These are phyloP conservation scores for Rozella allomycis DNA, from an alignment of 371 early-diverging fungal species.

Conservation along the genomic window DNA sequence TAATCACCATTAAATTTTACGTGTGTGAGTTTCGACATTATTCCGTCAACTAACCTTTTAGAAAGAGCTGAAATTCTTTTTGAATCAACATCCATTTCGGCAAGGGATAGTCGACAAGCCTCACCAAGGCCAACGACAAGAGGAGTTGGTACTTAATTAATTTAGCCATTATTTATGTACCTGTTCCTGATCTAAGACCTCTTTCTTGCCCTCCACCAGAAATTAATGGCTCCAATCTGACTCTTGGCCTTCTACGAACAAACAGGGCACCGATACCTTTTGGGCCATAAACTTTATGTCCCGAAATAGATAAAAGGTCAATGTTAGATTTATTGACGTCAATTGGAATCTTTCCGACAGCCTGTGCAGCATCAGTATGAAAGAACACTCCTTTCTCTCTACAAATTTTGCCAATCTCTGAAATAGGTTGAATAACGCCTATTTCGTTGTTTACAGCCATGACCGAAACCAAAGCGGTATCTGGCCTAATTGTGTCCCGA, in stretches of 20 bases:
- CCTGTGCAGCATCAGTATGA: conserved; percentile 98
- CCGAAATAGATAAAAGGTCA: conserved; percentile 90
- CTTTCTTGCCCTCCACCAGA: conserved; percentile 98
- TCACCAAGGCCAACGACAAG: conserved; percentile 91
- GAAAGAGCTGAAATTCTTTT: conserved; percentile 47
- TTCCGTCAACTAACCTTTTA: conserved; percentile 51
- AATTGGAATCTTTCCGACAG: conserved; percentile 88
- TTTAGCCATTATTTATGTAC: no score
- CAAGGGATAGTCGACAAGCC: conserved; percentile 65
- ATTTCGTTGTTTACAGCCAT: conserved; percentile 99
- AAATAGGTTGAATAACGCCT: conserved; percentile 91
- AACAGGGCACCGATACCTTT: conserved; percentile 95
- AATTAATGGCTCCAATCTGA: conserved; percentile 76
- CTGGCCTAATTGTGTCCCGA: conserved; percentile 59
- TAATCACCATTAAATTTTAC: conserved; percentile 80
- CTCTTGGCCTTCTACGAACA: conserved; percentile 86
- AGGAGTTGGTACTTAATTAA: conserved; percentile 89
- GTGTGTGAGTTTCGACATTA: conserved; percentile 46
- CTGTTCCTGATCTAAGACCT: conserved; percentile 92
- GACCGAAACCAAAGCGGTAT: conserved; percentile 78
- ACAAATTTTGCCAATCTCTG: conserved; percentile 77
- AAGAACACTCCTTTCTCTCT: conserved; percentile 71
- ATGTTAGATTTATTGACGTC: conserved; percentile 92
- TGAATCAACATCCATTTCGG: conserved; percentile 77
- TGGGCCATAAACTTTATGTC: conserved; percentile 98